Percentiles rank a stretch among this genome's conserved stretches.
Conservation (phyloP, 148 eudicot genomes). For the Rhododendron williamsianum region DNA sequence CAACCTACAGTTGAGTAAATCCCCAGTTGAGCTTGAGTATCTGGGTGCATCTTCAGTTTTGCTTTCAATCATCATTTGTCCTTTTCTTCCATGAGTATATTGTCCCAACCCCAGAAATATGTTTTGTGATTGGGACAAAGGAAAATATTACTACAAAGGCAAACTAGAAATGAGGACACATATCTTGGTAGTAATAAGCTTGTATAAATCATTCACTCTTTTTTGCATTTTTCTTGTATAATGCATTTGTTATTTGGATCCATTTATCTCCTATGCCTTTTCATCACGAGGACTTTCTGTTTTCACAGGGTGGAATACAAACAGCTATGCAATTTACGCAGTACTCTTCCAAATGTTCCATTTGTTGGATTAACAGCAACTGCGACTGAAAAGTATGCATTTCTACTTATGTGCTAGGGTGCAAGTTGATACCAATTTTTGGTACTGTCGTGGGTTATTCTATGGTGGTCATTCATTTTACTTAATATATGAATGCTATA, state of each 20-base stretch:
- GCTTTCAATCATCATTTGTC: background rate
- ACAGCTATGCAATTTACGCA: constrained; percentile 59
- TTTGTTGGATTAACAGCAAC: constrained; percentile 82
- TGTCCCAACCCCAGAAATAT: background rate
- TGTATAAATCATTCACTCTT: background rate
- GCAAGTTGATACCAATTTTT: background rate
- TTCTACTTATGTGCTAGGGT: background rate
- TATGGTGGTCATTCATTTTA: background rate
- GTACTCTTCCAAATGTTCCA: constrained; percentile 53
- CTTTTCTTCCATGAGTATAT: background rate
- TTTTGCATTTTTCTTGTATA: background rate
- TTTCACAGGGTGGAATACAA: constrained; percentile 69
- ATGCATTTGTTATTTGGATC: background rate
- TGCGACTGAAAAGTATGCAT: constrained; percentile 72
- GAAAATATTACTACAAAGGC: background rate
- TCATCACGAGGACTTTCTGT: background rate
- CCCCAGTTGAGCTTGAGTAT: background rate
- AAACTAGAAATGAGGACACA: background rate
- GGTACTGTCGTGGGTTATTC: background rate
- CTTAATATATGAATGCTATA: background rate
- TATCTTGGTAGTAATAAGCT: background rate
- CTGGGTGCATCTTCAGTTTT: background rate
- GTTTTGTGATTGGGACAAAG: background rate
- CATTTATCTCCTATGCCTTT: background rate
- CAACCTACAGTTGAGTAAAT: background rate